phyloP scores from a whole-genome alignment of 176 grass and related monocot species.

The Hordeum vulgare region DNA sequence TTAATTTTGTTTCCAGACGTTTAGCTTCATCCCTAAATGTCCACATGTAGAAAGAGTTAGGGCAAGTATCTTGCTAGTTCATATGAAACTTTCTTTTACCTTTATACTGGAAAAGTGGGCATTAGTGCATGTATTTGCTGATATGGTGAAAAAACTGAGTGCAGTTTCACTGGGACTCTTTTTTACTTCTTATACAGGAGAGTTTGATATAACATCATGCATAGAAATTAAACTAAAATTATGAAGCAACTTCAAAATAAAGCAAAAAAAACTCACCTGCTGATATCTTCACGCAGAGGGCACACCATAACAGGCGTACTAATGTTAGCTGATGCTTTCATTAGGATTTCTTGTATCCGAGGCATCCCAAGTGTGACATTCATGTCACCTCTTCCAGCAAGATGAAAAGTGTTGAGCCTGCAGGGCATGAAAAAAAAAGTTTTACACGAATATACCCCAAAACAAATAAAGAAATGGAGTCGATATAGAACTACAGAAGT shows the following conservation, averaged over 20 bases:
- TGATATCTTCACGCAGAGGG: constrained; percentile 21
- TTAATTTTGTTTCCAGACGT: constrained; percentile 44
- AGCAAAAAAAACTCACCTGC: constrained; percentile 32
- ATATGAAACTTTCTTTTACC: background rate
- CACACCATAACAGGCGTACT: constrained; percentile 68
- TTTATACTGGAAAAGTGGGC: background rate
- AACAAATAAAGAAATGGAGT: background rate
- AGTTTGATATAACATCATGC: background rate
- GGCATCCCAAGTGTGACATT: constrained; percentile 97
- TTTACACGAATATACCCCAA: background rate
- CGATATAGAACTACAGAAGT: background rate
- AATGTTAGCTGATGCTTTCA: constrained; percentile 74
- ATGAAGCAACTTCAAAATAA: background rate
- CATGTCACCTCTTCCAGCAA: constrained; percentile 87
- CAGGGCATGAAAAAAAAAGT: background rate
- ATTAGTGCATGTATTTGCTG: background rate
- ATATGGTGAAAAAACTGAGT: background rate
- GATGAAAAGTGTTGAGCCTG: constrained; percentile 99
- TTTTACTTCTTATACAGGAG: background rate
- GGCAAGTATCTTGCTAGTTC: background rate
- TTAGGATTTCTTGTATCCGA: constrained; percentile 80
- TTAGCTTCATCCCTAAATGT: constrained; percentile 35
- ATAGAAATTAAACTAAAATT: too few relatives aligned
- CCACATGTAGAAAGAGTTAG: background rate
- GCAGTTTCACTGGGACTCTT: background rate